A percentile compares a stretch with the other conserved stretches of the same genome.
These are phyloP conservation scores for Myriosclerotinia curreyana DNA, from an alignment of 2,329 filamentous ascomycete species.

Conservation along the genomic window DNA sequence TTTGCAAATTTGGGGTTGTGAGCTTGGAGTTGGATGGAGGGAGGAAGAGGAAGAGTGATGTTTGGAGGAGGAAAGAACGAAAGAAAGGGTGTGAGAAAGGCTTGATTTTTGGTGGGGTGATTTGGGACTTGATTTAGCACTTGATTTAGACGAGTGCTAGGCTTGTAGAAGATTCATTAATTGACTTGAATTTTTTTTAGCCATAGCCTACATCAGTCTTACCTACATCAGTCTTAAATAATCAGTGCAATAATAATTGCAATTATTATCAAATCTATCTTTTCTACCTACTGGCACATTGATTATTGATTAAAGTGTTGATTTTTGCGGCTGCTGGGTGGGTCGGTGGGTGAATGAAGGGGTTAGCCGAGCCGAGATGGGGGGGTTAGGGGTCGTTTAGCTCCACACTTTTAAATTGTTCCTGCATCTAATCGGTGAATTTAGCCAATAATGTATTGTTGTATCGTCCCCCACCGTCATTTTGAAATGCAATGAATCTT, in stretches of 20 bases:
- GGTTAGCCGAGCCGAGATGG: neutral
- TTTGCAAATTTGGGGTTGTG: neutral
- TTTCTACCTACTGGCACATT: too few relatives aligned
- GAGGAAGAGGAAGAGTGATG: neutral
- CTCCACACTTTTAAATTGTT: neutral
- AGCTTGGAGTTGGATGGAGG: neutral
- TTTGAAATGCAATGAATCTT: accelerated
- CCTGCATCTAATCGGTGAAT: neutral
- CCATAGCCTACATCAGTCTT: too few relatives aligned
- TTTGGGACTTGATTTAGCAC: neutral
- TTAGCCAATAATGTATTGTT: neutral
- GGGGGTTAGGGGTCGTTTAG: neutral
- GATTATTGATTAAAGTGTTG: neutral
- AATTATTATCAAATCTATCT: too few relatives aligned
- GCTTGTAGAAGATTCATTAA: too few relatives aligned
- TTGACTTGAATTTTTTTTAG: too few relatives aligned
- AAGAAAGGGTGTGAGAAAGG: neutral
- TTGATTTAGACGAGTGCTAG: neutral
- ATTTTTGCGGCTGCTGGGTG: neutral
- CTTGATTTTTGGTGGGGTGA: neutral
- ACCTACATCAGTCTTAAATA: too few relatives aligned
- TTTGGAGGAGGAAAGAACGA: too few relatives aligned
- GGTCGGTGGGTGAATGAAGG: constrained; percentile 9
- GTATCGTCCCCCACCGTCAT: neutral
- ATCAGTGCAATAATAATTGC: too few relatives aligned